These are phyloP conservation scores for Alternaria arborescens DNA, from an alignment of 2,329 filamentous ascomycete species.

Conservation along the genomic window DNA sequence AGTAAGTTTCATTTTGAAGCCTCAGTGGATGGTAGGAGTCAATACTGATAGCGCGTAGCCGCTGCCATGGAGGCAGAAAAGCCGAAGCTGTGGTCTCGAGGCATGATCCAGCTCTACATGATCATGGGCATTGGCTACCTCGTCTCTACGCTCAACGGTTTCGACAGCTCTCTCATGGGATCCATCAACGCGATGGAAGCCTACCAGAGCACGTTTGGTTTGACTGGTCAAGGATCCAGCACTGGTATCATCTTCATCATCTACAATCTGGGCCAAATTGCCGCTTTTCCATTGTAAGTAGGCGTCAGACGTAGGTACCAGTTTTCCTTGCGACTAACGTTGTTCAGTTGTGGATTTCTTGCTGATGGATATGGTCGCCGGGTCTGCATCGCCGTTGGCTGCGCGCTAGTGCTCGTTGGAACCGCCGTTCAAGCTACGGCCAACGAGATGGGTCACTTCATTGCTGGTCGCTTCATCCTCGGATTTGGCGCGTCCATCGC, in stretches of 20 bases:
- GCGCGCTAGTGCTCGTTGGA: slow-evolving; percentile 61
- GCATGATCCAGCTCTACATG: slow-evolving; percentile 45
- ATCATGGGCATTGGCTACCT: slow-evolving; percentile 49
- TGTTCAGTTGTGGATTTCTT: slow-evolving; percentile 44
- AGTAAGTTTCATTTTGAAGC: slow-evolving; percentile 21
- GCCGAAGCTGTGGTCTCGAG: slow-evolving; percentile 40
- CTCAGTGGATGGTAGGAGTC: not conserved
- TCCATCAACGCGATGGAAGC: slow-evolving; percentile 63
- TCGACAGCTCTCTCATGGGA: slow-evolving; percentile 53
- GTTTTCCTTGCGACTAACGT: not conserved
- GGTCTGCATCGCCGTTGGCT: slow-evolving; percentile 65
- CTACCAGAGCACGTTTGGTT: slow-evolving; percentile 60
- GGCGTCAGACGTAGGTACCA: not conserved
- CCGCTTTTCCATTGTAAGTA: slow-evolving; percentile 55
- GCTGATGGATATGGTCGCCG: slow-evolving; percentile 59
- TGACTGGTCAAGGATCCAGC: slow-evolving; percentile 58
- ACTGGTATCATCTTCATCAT: slow-evolving; percentile 59
- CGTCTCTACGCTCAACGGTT: slow-evolving; percentile 47
- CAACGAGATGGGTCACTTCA: slow-evolving; percentile 60
- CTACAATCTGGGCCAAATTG: slow-evolving; percentile 61
- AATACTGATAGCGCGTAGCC: slow-evolving; percentile 27
- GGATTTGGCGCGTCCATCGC: slow-evolving; percentile 64
- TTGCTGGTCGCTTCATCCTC: slow-evolving; percentile 56
- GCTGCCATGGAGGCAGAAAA: slow-evolving; percentile 46
- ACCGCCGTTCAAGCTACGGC: slow-evolving; percentile 62